Base-by-base conservation (phyloP, 805 yeast species). In the Candida maris region DNA sequence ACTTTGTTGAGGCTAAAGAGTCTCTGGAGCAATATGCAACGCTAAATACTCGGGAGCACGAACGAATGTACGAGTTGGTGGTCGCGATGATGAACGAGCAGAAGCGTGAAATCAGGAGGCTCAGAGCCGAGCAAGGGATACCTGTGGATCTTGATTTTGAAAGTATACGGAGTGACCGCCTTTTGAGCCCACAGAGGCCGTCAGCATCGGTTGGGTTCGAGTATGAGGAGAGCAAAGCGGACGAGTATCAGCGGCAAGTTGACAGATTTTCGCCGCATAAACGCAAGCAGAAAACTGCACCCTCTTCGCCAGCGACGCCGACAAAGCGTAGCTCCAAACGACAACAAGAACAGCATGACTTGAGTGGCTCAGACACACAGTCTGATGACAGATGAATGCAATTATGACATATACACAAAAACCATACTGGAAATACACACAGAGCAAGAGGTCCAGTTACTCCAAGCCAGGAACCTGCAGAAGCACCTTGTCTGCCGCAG, bases 401-500 rank as follows among this genome's bases (percentile, higher is more conserved):
- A 10, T 9, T 12, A 26, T 22, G 12, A 22, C 9, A 22, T 9
- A 22, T 22, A 22, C 25, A 22, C 9, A 22, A 9, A 9, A 9
- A 22, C 12, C 12, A 22, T 12, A 22, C 12, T 22, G 15, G 28
- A n/a, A 21, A 12, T 21, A 21, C 24, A 21, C 12, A 12, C 24
- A 21, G 12, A 8, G 12, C 8, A 8, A 12, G 12, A 21, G 24
- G 24, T 21, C 24, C 7, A 12, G 15, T 27, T 38, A 49, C 21
- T 53, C 56, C 12, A 51, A 38, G n/a, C 54, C 58, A 6, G 47
- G 50, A 12, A 51, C 32, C 25, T 45, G 48, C 25, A 56, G 49
- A 43, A 71, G 57, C 19, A 75, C 77, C 35, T 68, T 66, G 19
- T 59, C 57, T 5, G 78, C 76, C 5, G 60, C 68, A 19, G 73